These are phyloP conservation scores for Amylocarpus encephaloides DNA, from an alignment of 2,329 filamentous ascomycete species.

Conservation along the genomic window DNA sequence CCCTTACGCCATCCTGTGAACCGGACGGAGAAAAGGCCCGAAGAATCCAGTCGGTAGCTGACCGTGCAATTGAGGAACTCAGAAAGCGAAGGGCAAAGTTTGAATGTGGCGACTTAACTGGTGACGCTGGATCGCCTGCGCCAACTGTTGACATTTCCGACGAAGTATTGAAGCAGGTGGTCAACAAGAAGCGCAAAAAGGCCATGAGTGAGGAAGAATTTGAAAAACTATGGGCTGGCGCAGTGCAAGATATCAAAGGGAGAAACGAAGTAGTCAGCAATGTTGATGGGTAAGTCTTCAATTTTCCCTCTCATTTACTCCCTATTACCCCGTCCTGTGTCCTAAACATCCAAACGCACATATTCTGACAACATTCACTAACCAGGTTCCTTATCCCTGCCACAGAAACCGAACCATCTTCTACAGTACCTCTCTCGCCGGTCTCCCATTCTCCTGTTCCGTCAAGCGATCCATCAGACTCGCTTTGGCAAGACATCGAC, in stretches of 20 bases:
- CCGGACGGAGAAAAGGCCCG: constrained; percentile 89
- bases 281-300: constrained; percentile 44
- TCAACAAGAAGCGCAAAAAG: constrained; percentile 71
- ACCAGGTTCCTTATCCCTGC: constrained; percentile 71
- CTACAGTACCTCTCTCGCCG: constrained; percentile 83
- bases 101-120: constrained; percentile 72
- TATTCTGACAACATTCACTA: constrained; percentile 63
- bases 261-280: constrained; percentile 54
- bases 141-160: constrained; percentile 58
- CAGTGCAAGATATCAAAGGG: constrained; percentile 63
- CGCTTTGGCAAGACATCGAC: constrained; percentile 79
- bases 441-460: constrained; percentile 79
- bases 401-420: constrained; percentile 68
- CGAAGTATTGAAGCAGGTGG: constrained; percentile 67
- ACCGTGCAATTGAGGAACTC: constrained; percentile 81
- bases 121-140: constrained; percentile 53
- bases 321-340: constrained; percentile 9
- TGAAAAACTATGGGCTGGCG: constrained; percentile 75
- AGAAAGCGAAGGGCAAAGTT: constrained; percentile 80
- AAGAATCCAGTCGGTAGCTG: constrained; percentile 78
- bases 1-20: constrained; percentile 85
- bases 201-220: constrained; percentile 84
- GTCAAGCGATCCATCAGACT: constrained; percentile 71
- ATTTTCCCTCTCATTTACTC: constrained; percentile 16
- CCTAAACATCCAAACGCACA: constrained; percentile 34